A percentile compares a stretch with the other conserved stretches of the same genome.
phyloP scores from a whole-genome alignment of 345 rosid genomes.

The Bruguiera gymnorhiza region DNA sequence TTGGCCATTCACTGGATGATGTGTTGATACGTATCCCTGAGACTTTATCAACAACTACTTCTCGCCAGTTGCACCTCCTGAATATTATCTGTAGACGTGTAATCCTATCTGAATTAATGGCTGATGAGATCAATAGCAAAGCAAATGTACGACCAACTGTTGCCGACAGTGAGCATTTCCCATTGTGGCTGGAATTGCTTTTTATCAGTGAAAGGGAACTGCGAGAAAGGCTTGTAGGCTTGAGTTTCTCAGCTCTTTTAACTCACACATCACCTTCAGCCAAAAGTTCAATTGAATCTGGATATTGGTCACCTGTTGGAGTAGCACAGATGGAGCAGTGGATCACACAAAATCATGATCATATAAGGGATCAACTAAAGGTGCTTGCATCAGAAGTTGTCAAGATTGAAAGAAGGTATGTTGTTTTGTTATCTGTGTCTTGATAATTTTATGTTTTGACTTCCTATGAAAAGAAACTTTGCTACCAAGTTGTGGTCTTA shows the following conservation, averaged over 20 bases:
- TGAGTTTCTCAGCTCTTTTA: constrained; percentile 51
- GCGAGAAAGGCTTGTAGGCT: constrained; percentile 65
- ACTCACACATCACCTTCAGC: constrained; percentile 22
- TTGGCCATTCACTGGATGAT: constrained; percentile 38
- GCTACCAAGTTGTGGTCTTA: too few species aligned
- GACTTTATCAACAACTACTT: constrained; percentile 44
- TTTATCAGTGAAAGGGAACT: constrained; percentile 74
- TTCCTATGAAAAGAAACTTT: too few species aligned
- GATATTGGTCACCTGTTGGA: constrained; percentile 60
- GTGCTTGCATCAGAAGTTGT: constrained; percentile 41
- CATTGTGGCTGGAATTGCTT: constrained; percentile 57
- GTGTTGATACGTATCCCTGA: constrained; percentile 38
- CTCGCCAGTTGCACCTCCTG: constrained; percentile 73
- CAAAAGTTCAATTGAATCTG: constrained; percentile 18
- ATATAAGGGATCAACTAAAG: constrained; percentile 36
- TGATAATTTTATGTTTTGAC: too few species aligned
- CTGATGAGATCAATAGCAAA: constrained; percentile 53
- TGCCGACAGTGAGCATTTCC: constrained; percentile 34
- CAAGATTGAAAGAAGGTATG: constrained; percentile 43
- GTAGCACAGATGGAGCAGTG: constrained; percentile 72
- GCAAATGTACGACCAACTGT: constrained; percentile 19
- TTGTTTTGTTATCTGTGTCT: not conserved
- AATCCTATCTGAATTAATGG: constrained; percentile 50
- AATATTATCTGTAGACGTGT: constrained; percentile 67
- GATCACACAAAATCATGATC: constrained; percentile 43